Evolutionary conservation across 768 basidiomycete genomes (phyloP), one percentile per base, ranked within the genome.

Genomic region (Russula compacta): DNA sequence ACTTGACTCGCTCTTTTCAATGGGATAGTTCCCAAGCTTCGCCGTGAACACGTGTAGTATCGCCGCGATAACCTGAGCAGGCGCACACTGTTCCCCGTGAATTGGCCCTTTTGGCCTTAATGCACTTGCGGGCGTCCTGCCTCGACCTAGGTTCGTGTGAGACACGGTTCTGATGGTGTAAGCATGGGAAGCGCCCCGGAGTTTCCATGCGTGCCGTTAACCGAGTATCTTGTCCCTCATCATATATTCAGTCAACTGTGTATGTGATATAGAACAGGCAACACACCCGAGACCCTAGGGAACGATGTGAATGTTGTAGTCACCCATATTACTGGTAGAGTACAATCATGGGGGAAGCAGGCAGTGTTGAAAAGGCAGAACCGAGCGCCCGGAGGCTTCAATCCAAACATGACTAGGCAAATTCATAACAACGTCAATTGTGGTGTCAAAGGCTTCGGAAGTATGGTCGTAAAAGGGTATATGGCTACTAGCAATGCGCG

Each of bases 381-480:
- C 12, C 0, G 42, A 6, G 47, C 5, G 39, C 33, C 33, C 19
- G 14, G 33, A 46, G 12, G 33, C 12, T 35, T 15, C 32, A n/a
- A 24, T 49, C 7, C 14, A 35, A 29, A 15, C 19, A 29, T 21
- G 32, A 58, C 35, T 10, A 11, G 17, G 24, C 21, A 32, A 40
- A 39, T n/a, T 33, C 42, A 40, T 14, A 19, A 35, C 24, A 32
- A 43, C 19, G 29, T 39, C 40, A 52, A 38, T 24, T 21, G 54
- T 21, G 54, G 52, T 33, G 50, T 32, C 32, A 29, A 33, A 61
- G 11, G 33, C 49, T 15, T 43, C 9, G 17, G 29, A n/a, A 35
- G 17, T 54, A 54, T 53, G 21, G 53, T 48, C 36, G 59, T 43
- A 55, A 54, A 54, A 29, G 46, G 47, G 54, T 56, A 60, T 56